A percentile compares a stretch with the other conserved stretches of the same genome.
Evolutionary conservation across 148 eudicot species (phyloP).

Genomic region (Vaccinium macrocarpon): DNA sequence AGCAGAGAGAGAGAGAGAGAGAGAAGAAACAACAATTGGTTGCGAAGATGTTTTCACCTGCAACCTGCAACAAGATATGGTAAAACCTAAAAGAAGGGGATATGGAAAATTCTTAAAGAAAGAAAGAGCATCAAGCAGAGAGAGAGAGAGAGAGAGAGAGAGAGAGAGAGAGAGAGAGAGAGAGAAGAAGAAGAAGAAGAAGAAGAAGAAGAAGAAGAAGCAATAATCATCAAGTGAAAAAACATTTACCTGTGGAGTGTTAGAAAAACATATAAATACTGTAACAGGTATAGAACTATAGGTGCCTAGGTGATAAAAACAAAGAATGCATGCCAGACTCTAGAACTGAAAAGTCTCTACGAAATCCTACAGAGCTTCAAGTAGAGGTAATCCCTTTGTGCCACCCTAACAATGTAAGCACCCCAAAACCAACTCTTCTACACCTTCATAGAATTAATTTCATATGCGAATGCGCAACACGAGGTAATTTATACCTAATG

Average conservation of each 20-base stretch:
- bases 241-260: not conserved
- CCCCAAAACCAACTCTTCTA: not conserved
- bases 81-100: not conserved
- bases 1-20: too few species aligned
- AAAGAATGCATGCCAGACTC: not conserved
- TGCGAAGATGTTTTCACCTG: constrained; percentile 68
- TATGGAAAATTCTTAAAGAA: not conserved
- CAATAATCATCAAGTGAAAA: not conserved
- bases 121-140: too few species aligned
- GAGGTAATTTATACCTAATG: not conserved
- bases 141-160: too few species aligned
- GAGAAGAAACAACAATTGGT: constrained; percentile 78
- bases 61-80: constrained; percentile 54
- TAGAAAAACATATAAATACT: not conserved
- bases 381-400: not conserved
- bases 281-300: not conserved
- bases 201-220: constrained; percentile 1
- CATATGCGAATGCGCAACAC: too few species aligned
- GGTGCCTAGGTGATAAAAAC: not conserved
- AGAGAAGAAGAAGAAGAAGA: too few species aligned
- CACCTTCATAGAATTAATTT: not conserved
- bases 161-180: too few species aligned
- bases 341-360: not conserved
- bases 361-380: not conserved
- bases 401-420: not conserved